Conservation (phyloP, 2,329 filamentous ascomycete species). For the Colletotrichum nymphaeae region DNA sequence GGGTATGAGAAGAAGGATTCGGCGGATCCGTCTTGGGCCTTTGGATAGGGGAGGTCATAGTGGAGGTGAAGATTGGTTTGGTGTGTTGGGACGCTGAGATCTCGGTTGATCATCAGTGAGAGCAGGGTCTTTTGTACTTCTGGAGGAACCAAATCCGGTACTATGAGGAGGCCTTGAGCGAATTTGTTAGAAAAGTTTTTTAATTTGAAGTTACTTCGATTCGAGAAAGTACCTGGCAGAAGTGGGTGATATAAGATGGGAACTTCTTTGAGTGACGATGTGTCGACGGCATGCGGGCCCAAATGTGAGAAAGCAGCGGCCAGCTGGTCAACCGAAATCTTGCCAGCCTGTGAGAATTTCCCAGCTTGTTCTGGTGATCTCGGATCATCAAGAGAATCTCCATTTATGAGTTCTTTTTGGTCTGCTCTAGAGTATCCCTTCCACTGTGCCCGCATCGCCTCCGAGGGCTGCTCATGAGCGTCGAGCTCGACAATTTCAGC, state of each 20-base stretch:
- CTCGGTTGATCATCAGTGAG: slow-evolving; percentile 78
- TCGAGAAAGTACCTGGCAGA: slow-evolving; percentile 70
- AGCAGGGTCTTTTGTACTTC: slow-evolving; percentile 77
- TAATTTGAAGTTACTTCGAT: neutral
- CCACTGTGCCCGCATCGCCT: slow-evolving; percentile 76
- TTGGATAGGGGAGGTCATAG: slow-evolving; percentile 74
- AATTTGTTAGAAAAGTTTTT: neutral
- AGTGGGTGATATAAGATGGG: slow-evolving; percentile 73
- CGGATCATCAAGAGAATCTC: slow-evolving; percentile 66
- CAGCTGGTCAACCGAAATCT: slow-evolving; percentile 56
- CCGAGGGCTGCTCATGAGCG: slow-evolving; percentile 82
- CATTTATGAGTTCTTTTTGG: slow-evolving; percentile 59
- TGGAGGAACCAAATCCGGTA: slow-evolving; percentile 79
- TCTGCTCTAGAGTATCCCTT: slow-evolving; percentile 78
- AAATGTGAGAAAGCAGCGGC: slow-evolving; percentile 56
- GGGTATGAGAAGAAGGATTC: slow-evolving; percentile 66
- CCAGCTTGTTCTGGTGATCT: slow-evolving; percentile 49
- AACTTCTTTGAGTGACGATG: slow-evolving; percentile 48
- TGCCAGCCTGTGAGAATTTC: slow-evolving; percentile 58
- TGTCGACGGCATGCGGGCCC: slow-evolving; percentile 45
- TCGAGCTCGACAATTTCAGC: slow-evolving; percentile 68
- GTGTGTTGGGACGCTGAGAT: slow-evolving; percentile 79
- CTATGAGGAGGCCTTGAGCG: slow-evolving; percentile 77
- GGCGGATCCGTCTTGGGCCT: neutral
- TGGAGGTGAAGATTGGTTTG: slow-evolving; percentile 92